phyloP scores from a whole-genome alignment of 768 basidiomycete species.

The Coprinopsis marcescibilis region DNA sequence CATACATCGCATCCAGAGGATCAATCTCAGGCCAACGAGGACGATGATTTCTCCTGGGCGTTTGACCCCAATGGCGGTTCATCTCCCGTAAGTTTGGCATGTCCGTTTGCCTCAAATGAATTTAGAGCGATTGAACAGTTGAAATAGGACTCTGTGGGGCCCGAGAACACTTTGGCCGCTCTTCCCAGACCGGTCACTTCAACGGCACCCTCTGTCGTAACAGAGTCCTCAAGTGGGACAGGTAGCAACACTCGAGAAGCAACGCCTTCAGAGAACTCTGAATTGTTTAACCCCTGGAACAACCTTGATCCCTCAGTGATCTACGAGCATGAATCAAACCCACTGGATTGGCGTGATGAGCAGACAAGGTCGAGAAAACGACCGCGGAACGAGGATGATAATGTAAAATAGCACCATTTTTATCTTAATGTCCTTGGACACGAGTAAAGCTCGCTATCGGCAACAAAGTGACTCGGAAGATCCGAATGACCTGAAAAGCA shows the following conservation, averaged over 20 bases:
- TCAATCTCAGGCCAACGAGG: constrained; percentile 12
- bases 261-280: background rate
- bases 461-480: too few relatives aligned
- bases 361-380: constrained; percentile 4
- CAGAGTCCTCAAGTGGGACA: background rate
- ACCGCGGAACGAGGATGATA: constrained; percentile 5
- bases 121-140: too few relatives aligned
- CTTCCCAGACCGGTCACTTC: background rate
- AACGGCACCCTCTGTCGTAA: background rate
- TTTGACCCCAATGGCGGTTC: constrained; percentile 31
- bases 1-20: constrained; percentile 3
- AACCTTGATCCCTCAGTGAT: constrained; percentile 14
- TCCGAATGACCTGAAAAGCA: too few relatives aligned
- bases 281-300: background rate
- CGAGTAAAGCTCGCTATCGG: too few relatives aligned
- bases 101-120: background rate
- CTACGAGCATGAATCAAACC: constrained; percentile 14
- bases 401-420: constrained; percentile 4
- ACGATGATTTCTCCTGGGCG: constrained; percentile 39
- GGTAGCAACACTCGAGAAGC: background rate
- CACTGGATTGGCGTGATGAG: constrained; percentile 10
- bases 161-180: too few relatives aligned
- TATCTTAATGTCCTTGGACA: background rate
- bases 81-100: background rate
- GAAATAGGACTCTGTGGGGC: too few relatives aligned